Percentiles rank a stretch among this genome's conserved stretches.
Evolutionary conservation across 1,284 basidiomycete species (phyloP).

Genomic region (Apiotrichum brassicae): DNA sequence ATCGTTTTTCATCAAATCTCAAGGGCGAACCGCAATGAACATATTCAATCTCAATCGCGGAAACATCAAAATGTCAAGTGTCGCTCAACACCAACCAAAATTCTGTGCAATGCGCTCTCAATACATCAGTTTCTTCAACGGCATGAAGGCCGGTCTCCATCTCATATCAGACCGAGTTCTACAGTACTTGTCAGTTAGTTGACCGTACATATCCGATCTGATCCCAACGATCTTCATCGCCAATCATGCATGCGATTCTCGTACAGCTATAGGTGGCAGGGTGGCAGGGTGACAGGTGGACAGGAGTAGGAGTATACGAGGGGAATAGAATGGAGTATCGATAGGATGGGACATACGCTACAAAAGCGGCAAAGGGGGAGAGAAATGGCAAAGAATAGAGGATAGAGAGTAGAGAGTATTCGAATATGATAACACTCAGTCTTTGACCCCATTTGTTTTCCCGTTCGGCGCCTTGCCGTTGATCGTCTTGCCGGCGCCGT

Average conservation of each 20-base stretch:
- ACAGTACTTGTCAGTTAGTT: too few species aligned
- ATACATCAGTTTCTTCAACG: too few species aligned
- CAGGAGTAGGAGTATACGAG: too few species aligned
- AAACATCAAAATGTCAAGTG: background rate
- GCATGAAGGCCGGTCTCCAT: too few species aligned
- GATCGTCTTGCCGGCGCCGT: conserved; percentile 9
- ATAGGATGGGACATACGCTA: background rate
- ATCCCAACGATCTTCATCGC: too few species aligned
- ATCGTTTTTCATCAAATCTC: background rate
- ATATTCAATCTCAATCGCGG: background rate
- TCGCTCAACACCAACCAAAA: background rate
- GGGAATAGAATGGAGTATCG: background rate
- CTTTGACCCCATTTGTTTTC: conserved; percentile 1
- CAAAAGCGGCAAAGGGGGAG: background rate
- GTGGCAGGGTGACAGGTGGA: background rate
- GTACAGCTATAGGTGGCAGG: background rate
- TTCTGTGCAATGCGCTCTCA: background rate
- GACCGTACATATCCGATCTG: too few species aligned
- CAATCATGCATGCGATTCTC: conserved; percentile 2
- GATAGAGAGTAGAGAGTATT: too few species aligned
- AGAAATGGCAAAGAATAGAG: too few species aligned
- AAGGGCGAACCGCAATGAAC: background rate
- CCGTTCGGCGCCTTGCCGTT: conserved; percentile 7
- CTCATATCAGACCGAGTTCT: too few species aligned
- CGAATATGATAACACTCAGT: background rate